These are phyloP conservation scores for Scedosporium apiospermum DNA, from an alignment of 2,329 filamentous ascomycete genomes.

Conservation along the genomic window DNA sequence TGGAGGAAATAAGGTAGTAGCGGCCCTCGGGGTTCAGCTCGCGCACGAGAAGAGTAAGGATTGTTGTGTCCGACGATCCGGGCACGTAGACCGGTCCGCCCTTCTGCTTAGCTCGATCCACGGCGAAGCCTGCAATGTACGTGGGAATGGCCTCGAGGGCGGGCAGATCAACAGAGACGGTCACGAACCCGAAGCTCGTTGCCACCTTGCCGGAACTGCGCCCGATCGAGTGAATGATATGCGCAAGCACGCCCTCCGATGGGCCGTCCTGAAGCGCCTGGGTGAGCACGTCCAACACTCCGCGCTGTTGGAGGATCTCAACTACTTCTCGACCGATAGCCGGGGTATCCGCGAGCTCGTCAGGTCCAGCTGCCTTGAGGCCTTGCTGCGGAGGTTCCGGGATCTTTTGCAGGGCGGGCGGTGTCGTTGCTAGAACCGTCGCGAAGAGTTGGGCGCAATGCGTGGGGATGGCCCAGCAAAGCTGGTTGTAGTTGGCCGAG, in stretches of 20 bases:
- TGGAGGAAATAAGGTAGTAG: constrained; percentile 74
- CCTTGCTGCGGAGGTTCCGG: constrained; percentile 64
- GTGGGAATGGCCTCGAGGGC: constrained; percentile 77
- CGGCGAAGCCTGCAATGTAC: constrained; percentile 68
- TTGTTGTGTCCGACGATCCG: constrained; percentile 47
- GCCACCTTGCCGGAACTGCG: constrained; percentile 41
- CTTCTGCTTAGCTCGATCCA: constrained; percentile 47
- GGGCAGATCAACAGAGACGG: constrained; percentile 57
- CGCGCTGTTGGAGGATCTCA: constrained; percentile 40
- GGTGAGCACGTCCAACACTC: constrained; percentile 50
- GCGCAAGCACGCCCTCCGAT: constrained; percentile 63
- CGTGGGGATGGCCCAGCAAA: constrained; percentile 72
- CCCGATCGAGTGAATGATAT: constrained; percentile 65
- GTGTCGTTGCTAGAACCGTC: constrained; percentile 73
- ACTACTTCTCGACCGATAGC: constrained; percentile 54
- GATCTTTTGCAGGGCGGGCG: constrained; percentile 58
- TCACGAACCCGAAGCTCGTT: constrained; percentile 56
- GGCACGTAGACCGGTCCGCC: constrained; percentile 44
- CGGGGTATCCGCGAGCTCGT: constrained; percentile 63
- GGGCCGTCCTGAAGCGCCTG: constrained; percentile 51
- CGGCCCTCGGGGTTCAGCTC: constrained; percentile 68
- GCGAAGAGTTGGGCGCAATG: constrained; percentile 85
- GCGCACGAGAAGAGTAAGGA: constrained; percentile 68
- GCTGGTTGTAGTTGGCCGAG: constrained; percentile 72
- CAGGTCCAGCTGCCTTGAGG: constrained; percentile 62